These are phyloP conservation scores for Chalara sp. DNA, from an alignment of 2,329 filamentous ascomycete genomes.

Conservation along the genomic window DNA sequence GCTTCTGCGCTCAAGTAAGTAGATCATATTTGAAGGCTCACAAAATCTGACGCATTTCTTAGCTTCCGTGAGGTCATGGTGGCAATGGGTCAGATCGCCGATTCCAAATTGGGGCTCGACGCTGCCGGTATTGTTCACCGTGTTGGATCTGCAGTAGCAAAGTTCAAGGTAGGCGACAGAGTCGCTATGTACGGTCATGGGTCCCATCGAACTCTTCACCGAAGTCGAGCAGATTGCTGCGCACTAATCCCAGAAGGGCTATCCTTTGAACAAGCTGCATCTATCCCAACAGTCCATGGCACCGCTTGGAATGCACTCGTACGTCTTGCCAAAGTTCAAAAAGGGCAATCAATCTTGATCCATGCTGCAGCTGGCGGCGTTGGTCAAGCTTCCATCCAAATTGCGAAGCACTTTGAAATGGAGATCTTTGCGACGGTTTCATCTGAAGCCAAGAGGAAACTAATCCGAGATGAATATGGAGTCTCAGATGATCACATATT, in stretches of 20 bases:
- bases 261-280: conserved; percentile 13
- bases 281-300: conserved; percentile 11
- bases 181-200: conserved; percentile 1
- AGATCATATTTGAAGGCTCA: background rate
- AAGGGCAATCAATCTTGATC: conserved; percentile 5
- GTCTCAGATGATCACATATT: conserved; percentile 24
- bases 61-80: conserved; percentile 11
- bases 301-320: conserved; percentile 14
- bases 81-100: conserved; percentile 14
- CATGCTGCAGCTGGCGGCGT: background rate
- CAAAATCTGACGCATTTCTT: background rate
- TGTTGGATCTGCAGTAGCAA: conserved; percentile 14
- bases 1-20: conserved; percentile 12
- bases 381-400: conserved; percentile 5
- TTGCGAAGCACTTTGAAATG: conserved; percentile 24
- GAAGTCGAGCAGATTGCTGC: conserved; percentile 24
- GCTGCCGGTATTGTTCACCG: conserved; percentile 14
- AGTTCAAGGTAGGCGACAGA: conserved; percentile 20
- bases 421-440: conserved; percentile 22
- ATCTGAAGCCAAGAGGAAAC: conserved; percentile 12
- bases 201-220: background rate
- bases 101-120: conserved; percentile 7
- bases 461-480: conserved; percentile 18
- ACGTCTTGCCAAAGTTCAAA: conserved; percentile 5
- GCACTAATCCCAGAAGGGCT: conserved; percentile 9